Evolutionary conservation across 495 filamentous ascomycete genomes (phyloP).

Genomic region (Penicillium atrosanguineum): DNA sequence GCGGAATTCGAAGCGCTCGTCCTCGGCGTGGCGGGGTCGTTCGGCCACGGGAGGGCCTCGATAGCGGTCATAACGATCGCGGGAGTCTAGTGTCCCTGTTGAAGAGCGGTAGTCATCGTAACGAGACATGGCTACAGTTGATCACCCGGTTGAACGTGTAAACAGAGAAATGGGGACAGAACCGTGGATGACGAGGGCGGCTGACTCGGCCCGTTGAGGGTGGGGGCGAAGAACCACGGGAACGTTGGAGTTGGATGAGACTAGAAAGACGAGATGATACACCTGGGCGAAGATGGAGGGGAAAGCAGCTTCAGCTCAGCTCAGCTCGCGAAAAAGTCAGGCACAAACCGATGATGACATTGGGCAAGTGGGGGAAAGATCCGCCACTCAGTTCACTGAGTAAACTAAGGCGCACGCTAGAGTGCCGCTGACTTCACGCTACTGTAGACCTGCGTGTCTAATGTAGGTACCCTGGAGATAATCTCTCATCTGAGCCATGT

Average conservation of each 20-base stretch:
- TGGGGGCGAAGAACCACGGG: slow-evolving; percentile 22
- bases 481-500: too few species aligned
- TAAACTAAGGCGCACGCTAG: slow-evolving; percentile 3
- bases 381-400: neutral
- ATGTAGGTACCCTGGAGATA: slow-evolving; percentile 8
- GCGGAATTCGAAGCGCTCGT: slow-evolving; percentile 52
- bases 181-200: slow-evolving; percentile 35
- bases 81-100: slow-evolving; percentile 39
- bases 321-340: slow-evolving; percentile 7
- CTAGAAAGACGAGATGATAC: neutral
- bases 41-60: slow-evolving; percentile 44
- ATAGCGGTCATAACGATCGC: slow-evolving; percentile 45
- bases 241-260: neutral
- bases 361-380: slow-evolving; percentile 6
- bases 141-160: neutral
- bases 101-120: slow-evolving; percentile 47
- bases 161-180: slow-evolving; percentile 9
- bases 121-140: slow-evolving; percentile 40
- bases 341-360: slow-evolving; percentile 21
- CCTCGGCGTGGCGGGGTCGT: slow-evolving; percentile 43
- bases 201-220: slow-evolving; percentile 28
- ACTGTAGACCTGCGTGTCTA: slow-evolving; percentile 6
- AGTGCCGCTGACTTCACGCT: neutral
- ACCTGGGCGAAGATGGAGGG: neutral
- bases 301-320: slow-evolving; percentile 7